A percentile compares a stretch with the other conserved stretches of the same genome.
phyloP scores from a whole-genome alignment of 2,329 filamentous ascomycete species.

The Myriosclerotinia duriaeana region DNA sequence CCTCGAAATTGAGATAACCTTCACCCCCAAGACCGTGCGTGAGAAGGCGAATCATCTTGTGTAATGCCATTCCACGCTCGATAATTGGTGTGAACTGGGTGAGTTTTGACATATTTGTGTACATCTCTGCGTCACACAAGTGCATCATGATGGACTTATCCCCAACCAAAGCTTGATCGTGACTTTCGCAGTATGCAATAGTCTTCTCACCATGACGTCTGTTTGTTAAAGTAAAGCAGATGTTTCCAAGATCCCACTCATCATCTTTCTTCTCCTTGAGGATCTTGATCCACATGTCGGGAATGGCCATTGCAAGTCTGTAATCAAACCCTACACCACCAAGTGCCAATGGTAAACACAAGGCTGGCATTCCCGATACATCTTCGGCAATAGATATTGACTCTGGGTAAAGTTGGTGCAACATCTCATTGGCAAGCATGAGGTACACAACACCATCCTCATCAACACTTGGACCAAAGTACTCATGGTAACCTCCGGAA shows the following conservation, averaged over 20 bases:
- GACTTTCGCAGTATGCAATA: slow-evolving; percentile 94
- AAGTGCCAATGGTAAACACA: slow-evolving; percentile 80
- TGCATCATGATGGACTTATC: slow-evolving; percentile 98
- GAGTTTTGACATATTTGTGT: slow-evolving; percentile 92
- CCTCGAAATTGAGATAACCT: slow-evolving; percentile 97
- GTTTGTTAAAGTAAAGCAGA: slow-evolving; percentile 87
- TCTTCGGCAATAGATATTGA: slow-evolving; percentile 93
- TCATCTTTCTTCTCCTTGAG: slow-evolving; percentile 86
- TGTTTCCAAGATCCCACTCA: slow-evolving; percentile 83
- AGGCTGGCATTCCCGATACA: slow-evolving; percentile 96
- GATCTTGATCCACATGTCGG: slow-evolving; percentile 99
- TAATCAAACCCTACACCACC: slow-evolving; percentile 98
- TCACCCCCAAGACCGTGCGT: slow-evolving; percentile 91
- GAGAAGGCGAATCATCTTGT: slow-evolving; percentile 96
- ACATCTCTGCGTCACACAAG: slow-evolving; percentile 94
- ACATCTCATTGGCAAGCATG: slow-evolving; percentile 94
- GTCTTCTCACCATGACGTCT: slow-evolving; percentile 95
- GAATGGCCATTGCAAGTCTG: slow-evolving; percentile 93
- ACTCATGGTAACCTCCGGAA: slow-evolving; percentile 96
- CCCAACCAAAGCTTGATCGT: slow-evolving; percentile 95
- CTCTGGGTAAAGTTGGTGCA: slow-evolving; percentile 85
- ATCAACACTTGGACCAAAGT: slow-evolving; percentile 86
- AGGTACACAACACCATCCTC: slow-evolving; percentile 93
- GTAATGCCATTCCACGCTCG: slow-evolving; percentile 84
- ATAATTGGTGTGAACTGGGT: slow-evolving; percentile 84